Base-by-base conservation (phyloP, 1,284 basidiomycete genomes). In the Melanopsichium pennsylvanicum region DNA sequence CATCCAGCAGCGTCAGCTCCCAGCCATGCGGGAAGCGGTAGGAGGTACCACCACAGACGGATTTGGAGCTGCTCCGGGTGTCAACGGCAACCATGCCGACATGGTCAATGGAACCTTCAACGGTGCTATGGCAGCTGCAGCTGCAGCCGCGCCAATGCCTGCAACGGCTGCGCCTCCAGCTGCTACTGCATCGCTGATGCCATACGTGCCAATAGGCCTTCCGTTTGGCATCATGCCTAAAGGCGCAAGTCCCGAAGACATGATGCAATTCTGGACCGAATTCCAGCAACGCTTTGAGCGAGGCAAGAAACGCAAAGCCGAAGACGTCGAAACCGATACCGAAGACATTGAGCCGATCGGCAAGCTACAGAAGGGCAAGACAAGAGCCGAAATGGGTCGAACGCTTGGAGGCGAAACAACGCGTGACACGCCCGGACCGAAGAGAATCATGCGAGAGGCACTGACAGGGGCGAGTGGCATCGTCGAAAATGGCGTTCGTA, bases 351-450 rank as follows among this genome's bases (percentile, higher is more conserved):
- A 66, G 43, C 54, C 68, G 23, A 62, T 64, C 25, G 50, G 54
- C 34, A 66, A 72, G 50, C 31, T 68, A 31, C 66, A 68, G 22
- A 60, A 57, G 46, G 51, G 61, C 25, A 56, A 60, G 43, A 42
- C 42, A 25, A 37, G 50, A 36, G 54, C 62, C 15, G 64, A 74
- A 29, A 59, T 72, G 10, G 79, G 86, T 22, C 81, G 86, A 34
- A 91, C 90, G 13, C 82, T 92, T 9, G 91, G 91, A 21, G 89
- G 89, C 0, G 89, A 89, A 70, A 82, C 86, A 32, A 81, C 83
- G 2, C 82, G 87, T 55, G 87, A 87, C 45, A 71, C 77, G 31
- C 83, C 84, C 13, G 79, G 81, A 19, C 60, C 84, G 4, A 83
- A 86, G 27, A 86, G 85, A 63, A 86, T 88, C 74, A 84, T 91